Conservation (phyloP, 2,329 filamentous ascomycete species). For the Cercospora janseana region DNA sequence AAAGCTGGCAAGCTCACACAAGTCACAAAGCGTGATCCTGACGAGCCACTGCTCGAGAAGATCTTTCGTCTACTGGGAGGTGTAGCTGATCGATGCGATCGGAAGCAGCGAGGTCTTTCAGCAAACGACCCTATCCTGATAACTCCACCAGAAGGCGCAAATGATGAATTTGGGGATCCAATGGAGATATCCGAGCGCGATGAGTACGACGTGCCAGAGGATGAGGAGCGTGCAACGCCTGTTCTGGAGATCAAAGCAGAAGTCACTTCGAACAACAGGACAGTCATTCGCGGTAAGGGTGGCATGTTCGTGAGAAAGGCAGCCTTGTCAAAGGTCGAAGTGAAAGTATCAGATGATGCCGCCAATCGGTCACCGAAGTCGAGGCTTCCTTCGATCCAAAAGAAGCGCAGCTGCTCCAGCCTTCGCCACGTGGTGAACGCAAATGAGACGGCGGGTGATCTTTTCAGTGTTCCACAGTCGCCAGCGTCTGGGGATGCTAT, state of each 20-base stretch:
- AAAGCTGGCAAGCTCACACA: not conserved
- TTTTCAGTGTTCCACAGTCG: slow-evolving; percentile 29
- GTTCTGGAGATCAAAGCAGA: slow-evolving; percentile 14
- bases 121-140: slow-evolving; percentile 15
- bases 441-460: slow-evolving; percentile 25
- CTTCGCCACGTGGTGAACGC: slow-evolving; percentile 33
- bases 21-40: slow-evolving; percentile 5
- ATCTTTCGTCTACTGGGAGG: slow-evolving; percentile 20
- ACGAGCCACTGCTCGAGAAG: slow-evolving; percentile 17
- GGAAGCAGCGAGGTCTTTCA: slow-evolving; percentile 15
- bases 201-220: not conserved
- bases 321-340: slow-evolving; percentile 8
- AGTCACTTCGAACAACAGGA: slow-evolving; percentile 20
- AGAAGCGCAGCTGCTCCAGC: slow-evolving; percentile 30
- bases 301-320: slow-evolving; percentile 19
- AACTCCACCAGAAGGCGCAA: slow-evolving; percentile 15
- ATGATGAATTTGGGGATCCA: not conserved
- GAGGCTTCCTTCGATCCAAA: slow-evolving; percentile 28
- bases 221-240: not conserved
- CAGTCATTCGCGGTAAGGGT: slow-evolving; percentile 16
- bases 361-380: slow-evolving; percentile 11
- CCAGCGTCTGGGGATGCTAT: slow-evolving; percentile 20
- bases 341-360: not conserved
- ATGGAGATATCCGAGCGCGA: not conserved
- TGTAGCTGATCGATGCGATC: slow-evolving; percentile 22